A percentile compares a stretch with the other conserved stretches of the same genome.
phyloP scores from a whole-genome alignment of 2,329 filamentous ascomycete species.

The Didymellaceae sp. region DNA sequence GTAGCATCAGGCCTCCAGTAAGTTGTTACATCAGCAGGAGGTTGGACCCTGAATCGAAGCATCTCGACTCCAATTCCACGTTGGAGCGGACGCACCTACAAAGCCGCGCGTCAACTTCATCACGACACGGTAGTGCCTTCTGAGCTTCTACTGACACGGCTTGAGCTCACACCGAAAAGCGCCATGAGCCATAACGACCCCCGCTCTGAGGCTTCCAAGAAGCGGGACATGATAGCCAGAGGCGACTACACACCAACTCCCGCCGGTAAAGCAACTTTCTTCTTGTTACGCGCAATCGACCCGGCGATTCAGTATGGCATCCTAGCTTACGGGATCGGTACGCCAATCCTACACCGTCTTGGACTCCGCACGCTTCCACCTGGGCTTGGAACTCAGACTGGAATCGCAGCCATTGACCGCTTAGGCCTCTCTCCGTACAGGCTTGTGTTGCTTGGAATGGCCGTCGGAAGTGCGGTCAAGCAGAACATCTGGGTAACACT shows the following conservation, averaged over 20 bases:
- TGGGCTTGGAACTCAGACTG: conserved; percentile 51
- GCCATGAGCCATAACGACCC: conserved; percentile 33
- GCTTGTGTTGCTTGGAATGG: conserved; percentile 61
- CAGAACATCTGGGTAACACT: conserved; percentile 62
- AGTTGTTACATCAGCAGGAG: no score
- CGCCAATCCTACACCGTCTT: conserved; percentile 53
- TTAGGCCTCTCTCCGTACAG: conserved; percentile 59
- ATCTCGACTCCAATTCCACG: no score
- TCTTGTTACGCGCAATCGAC: conserved; percentile 56
- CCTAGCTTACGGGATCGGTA: conserved; percentile 52
- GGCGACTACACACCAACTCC: conserved; percentile 51
- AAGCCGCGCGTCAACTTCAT: no score
- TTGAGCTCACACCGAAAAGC: not conserved
- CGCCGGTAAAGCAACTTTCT: conserved; percentile 51
- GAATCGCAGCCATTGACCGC: conserved; percentile 49
- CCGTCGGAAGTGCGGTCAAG: conserved; percentile 60
- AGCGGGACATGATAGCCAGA: conserved; percentile 48
- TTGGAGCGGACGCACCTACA: no score
- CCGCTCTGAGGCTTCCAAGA: conserved; percentile 39
- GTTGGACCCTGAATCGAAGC: no score
- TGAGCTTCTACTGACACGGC: not conserved
- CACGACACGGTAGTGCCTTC: no score
- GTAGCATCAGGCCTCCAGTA: no score
- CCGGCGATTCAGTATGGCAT: conserved; percentile 58
- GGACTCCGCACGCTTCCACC: conserved; percentile 54